These are phyloP conservation scores for Hebeloma cylindrosporum DNA, from an alignment of 768 basidiomycete genomes.

Conservation along the genomic window DNA sequence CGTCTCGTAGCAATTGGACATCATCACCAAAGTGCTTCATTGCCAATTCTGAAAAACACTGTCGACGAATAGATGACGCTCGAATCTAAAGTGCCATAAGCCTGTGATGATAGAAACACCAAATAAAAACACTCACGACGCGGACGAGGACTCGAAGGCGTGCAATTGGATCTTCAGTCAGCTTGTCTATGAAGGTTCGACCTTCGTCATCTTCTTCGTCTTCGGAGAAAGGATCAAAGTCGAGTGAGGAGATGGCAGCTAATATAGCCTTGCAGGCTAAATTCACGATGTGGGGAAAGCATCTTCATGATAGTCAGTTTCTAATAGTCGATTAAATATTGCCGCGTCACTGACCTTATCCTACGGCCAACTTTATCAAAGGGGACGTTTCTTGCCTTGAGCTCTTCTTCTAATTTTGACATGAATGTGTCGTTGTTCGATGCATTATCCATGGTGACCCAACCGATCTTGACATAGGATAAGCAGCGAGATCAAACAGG, in stretches of 20 bases:
- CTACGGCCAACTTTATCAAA: conserved; percentile 21
- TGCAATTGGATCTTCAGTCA: not conserved
- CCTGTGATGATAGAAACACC: not conserved
- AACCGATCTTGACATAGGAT: conserved; percentile 33
- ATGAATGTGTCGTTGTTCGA: conserved; percentile 35
- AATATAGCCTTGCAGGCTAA: conserved; percentile 32
- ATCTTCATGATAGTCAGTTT: conserved; percentile 18
- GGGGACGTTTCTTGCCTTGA: conserved; percentile 19
- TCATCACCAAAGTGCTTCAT: conserved; percentile 1
- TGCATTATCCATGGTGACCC: conserved; percentile 35
- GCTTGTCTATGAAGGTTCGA: not conserved
- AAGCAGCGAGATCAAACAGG: not conserved
- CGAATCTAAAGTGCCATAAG: not conserved
- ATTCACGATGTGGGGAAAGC: conserved; percentile 35
- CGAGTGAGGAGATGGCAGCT: conserved; percentile 20
- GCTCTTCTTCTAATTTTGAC: conserved; percentile 19
- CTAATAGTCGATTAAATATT: not conserved
- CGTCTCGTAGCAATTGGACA: conserved; percentile 26
- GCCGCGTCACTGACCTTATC: conserved; percentile 23
- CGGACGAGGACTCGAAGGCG: not conserved
- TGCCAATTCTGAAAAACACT: not conserved
- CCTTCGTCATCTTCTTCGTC: not conserved
- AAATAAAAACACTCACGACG: not conserved
- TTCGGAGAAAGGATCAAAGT: not conserved
- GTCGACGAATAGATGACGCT: not conserved